Percentiles rank a stretch among this genome's conserved stretches.
Evolutionary conservation across 306 rosid species (phyloP).

Genomic region (Medicago truncatula): DNA sequence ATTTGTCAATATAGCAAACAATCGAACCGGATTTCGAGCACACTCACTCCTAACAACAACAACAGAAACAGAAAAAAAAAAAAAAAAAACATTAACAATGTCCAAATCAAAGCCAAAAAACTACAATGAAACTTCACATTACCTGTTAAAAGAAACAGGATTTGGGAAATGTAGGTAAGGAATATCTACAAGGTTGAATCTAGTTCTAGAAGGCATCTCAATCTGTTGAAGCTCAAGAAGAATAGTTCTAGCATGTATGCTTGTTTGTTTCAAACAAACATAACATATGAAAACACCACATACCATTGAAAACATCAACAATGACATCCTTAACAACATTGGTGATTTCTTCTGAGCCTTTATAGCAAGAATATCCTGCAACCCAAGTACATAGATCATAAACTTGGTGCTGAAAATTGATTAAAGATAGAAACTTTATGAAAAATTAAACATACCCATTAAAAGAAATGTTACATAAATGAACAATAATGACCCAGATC

Average conservation of each 20-base stretch:
- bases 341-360: constrained; percentile 83
- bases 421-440: constrained; percentile 4
- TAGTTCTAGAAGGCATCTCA: constrained; percentile 49
- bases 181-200: constrained; percentile 39
- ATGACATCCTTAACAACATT: constrained; percentile 63
- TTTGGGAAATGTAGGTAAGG: constrained; percentile 66
- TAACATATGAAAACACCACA: constrained; percentile 78
- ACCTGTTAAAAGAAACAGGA: constrained; percentile 84
- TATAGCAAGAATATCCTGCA: constrained; percentile 67
- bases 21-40: constrained; percentile 73
- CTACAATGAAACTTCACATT: constrained; percentile 29
- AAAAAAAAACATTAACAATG: constrained; percentile 33
- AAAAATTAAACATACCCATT: constrained; percentile 13
- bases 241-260: constrained; percentile 55
- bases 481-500: constrained; percentile 49
- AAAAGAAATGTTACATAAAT: neutral
- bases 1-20: constrained; percentile 82
- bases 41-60: constrained; percentile 71
- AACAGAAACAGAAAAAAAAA: no score
- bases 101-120: constrained; percentile 18
- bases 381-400: constrained; percentile 22
- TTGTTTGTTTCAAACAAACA: constrained; percentile 74
- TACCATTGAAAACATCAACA: constrained; percentile 72
- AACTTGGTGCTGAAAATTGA: neutral
- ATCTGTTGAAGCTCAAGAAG: constrained; percentile 55